phyloP scores from a whole-genome alignment of 192 early-diverging fungal genomes.

The Backusella parvicylindrica region DNA sequence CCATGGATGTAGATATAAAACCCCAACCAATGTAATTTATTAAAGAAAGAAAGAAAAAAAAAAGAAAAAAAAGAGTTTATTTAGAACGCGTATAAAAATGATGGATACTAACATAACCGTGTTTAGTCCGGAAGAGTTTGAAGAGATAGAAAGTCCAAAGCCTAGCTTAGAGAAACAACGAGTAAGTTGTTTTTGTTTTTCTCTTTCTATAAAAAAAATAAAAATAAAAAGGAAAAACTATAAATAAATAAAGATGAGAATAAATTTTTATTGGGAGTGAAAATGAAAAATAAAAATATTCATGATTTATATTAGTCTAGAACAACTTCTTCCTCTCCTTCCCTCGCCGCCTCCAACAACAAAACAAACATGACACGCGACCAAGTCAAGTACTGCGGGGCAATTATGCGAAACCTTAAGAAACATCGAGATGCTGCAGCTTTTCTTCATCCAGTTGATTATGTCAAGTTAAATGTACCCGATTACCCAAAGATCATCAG shows the following conservation, averaged over 20 bases:
- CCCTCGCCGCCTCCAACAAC: conserved; percentile 23
- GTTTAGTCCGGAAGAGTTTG: background rate
- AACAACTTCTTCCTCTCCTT: background rate
- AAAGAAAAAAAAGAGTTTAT: background rate
- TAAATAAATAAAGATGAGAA: background rate
- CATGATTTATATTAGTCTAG: background rate
- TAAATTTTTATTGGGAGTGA: background rate
- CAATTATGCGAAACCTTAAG: conserved; percentile 69
- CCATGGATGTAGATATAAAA: background rate
- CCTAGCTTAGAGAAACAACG: background rate
- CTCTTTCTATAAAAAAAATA: background rate
- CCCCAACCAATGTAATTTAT: background rate
- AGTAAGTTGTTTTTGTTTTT: background rate
- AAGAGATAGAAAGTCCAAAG: background rate
- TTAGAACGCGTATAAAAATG: background rate
- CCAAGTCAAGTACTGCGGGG: conserved; percentile 74
- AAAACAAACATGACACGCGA: conserved; percentile 57
- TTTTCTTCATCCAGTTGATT: conserved; percentile 78
- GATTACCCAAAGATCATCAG: conserved; percentile 69
- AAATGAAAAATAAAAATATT: background rate
- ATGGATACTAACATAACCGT: background rate
- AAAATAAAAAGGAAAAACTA: background rate
- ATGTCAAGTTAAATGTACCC: conserved; percentile 63
- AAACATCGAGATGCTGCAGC: conserved; percentile 73
- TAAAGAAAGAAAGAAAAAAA: background rate